A percentile compares a stretch with the other conserved stretches of the same genome.
phyloP scores from a whole-genome alignment of 805 yeast genomes.

The Blastobotrys americana region DNA sequence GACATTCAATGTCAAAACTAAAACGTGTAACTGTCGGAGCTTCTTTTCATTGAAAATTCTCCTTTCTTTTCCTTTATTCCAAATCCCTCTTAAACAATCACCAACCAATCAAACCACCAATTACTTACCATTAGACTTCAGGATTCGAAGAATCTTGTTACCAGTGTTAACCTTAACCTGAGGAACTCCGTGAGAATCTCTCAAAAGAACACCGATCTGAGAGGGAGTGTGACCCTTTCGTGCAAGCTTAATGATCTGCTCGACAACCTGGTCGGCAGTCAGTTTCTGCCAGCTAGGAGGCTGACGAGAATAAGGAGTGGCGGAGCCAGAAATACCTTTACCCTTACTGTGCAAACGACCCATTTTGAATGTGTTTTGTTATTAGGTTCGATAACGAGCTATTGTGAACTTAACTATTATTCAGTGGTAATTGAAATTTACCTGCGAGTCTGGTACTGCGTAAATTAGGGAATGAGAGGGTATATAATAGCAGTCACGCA shows the following conservation, averaged over 20 bases:
- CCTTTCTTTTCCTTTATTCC: too few species aligned
- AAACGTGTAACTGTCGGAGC: too few species aligned
- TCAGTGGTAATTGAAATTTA: too few species aligned
- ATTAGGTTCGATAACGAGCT: too few species aligned
- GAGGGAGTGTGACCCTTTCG: conserved; percentile 99
- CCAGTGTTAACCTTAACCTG: conserved; percentile 97
- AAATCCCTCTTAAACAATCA: too few species aligned
- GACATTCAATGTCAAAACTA: too few species aligned
- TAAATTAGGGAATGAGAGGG: too few species aligned
- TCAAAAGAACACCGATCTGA: conserved; percentile 97
- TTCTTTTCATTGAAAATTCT: too few species aligned
- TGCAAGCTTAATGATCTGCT: conserved; percentile 98
- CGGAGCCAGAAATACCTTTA: conserved; percentile 98
- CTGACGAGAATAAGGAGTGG: conserved; percentile 98
- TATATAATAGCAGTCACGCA: too few species aligned
- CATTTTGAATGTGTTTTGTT: conserved; percentile 59
- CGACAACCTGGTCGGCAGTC: conserved; percentile 90
- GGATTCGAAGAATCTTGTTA: conserved; percentile 98
- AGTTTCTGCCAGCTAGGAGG: conserved; percentile 99
- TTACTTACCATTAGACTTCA: conserved; percentile 85
- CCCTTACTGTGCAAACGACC: conserved; percentile 99
- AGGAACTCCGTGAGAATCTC: conserved; percentile 99
- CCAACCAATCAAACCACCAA: too few species aligned
- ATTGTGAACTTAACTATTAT: too few species aligned
- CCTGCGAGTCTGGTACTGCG: too few species aligned